Evolutionary conservation across 2,329 filamentous ascomycete species (phyloP).

Genomic region (Ophiosphaerella narmari): DNA sequence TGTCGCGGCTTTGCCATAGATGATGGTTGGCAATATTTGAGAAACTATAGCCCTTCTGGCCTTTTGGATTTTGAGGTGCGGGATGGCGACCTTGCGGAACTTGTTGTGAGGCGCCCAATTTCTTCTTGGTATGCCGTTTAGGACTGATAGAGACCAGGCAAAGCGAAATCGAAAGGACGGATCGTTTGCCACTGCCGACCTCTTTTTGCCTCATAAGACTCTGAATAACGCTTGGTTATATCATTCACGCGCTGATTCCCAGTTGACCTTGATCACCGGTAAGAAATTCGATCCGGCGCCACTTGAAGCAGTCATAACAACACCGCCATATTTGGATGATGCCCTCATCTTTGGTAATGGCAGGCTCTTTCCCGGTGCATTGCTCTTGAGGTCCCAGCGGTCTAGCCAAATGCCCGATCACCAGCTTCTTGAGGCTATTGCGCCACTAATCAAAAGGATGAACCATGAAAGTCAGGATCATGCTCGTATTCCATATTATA

Average conservation of each 20-base stretch:
- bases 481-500: conserved; percentile 55
- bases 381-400: conserved; percentile 56
- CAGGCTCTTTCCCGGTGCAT: conserved; percentile 58
- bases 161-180: conserved; percentile 64
- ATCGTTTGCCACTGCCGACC: conserved; percentile 66
- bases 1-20: conserved; percentile 60
- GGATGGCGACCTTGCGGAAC: conserved; percentile 52
- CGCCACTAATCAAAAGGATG: conserved; percentile 51
- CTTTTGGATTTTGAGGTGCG: conserved; percentile 56
- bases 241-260: conserved; percentile 64
- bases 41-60: conserved; percentile 45
- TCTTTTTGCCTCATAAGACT: conserved; percentile 61
- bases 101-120: conserved; percentile 55
- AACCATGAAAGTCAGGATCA: conserved; percentile 58
- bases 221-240: conserved; percentile 65
- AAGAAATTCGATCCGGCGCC: conserved; percentile 71
- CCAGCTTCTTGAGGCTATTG: conserved; percentile 50
- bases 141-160: conserved; percentile 33
- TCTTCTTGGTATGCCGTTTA: background rate
- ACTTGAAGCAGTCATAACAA: conserved; percentile 60
- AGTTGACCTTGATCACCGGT: conserved; percentile 66
- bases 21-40: conserved; percentile 65
- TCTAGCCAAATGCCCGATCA: conserved; percentile 34
- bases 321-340: conserved; percentile 55
- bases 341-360: conserved; percentile 67